Base-by-base conservation (phyloP, 73 alveolate genomes). In the Durusdinium trenchii region DNA sequence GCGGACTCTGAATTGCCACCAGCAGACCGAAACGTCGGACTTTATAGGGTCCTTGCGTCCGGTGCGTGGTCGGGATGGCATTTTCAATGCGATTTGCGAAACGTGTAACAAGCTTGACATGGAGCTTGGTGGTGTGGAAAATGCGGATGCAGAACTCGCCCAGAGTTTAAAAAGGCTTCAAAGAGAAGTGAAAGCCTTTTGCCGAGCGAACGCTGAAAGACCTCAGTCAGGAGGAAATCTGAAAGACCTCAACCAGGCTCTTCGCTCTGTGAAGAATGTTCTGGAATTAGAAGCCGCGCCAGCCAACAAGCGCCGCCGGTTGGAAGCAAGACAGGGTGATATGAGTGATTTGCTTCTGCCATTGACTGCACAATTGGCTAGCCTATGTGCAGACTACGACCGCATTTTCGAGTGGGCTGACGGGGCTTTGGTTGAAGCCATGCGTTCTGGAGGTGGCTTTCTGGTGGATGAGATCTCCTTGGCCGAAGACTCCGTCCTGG, bases 401-500 rank as follows among this genome's bases (percentile, higher is more conserved):
- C 98, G 94, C 43, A 99, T 99, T 38, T 99, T 99, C 99, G 99
- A 99, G 99, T 99, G 99, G 99, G 99, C 99, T 23, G 99, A 99
- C 99, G 99, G 99, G 4, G 99, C 99, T 3, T 89, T 99, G 76
- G 99, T 99, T 28, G 99, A 99, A 62, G 99, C 99, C 71, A 99
- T 99, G 99, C 99, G 99, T 73, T 95, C 99, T 64, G 99, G 99
- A 5, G 99, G 99, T 46, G 99, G 99, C 3, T 99, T 99, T 69
- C 98, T 99, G 28, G 99, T 99, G 52, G 99, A 99, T 99, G 99
- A 99, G 99, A 99, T 99, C 71, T 99, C 99, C 35, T 99, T 99
- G 87, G 99, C 99, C n/a, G 99, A 99, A 83, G 99, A 99, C 95
- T 99, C 99, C 64, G 99, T 99, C 18, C 97, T 99, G 69, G 99